A percentile compares a stretch with the other conserved stretches of the same genome.
Conservation (phyloP, 2,329 filamentous ascomycete genomes). For the Pseudocercospora pini-densiflorae region DNA sequence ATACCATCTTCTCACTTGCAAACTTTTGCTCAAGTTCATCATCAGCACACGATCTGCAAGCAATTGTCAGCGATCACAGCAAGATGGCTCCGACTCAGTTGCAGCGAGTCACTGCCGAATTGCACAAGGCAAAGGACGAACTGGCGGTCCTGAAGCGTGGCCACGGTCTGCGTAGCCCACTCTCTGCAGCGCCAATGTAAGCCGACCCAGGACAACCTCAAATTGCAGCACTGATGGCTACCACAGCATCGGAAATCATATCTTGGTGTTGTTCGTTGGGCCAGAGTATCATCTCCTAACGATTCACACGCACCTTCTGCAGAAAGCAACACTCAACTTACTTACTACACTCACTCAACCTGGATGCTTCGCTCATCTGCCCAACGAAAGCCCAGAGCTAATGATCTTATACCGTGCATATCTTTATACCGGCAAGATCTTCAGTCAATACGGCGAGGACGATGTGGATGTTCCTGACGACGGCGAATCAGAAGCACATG, state of each 20-base stretch:
- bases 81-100: background rate
- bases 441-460: slow-evolving; percentile 19
- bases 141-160: background rate
- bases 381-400: slow-evolving; percentile 18
- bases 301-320: slow-evolving; percentile 25
- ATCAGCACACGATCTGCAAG: background rate
- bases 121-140: background rate
- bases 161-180: background rate
- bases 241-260: slow-evolving; percentile 27
- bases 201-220: background rate
- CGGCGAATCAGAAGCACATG: slow-evolving; percentile 11
- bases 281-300: slow-evolving; percentile 16
- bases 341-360: slow-evolving; percentile 12
- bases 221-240: background rate
- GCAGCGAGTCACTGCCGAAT: background rate
- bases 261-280: slow-evolving; percentile 28
- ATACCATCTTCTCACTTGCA: background rate
- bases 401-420: slow-evolving; percentile 31
- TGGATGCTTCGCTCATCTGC: slow-evolving; percentile 16
- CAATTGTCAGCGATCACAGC: background rate
- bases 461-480: slow-evolving; percentile 17
- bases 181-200: background rate
- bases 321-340: slow-evolving; percentile 9
- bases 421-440: slow-evolving; percentile 31
- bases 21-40: background rate